These are phyloP conservation scores for Astragalus glycyphyllos DNA, from an alignment of 306 rosid species.

Conservation along the genomic window DNA sequence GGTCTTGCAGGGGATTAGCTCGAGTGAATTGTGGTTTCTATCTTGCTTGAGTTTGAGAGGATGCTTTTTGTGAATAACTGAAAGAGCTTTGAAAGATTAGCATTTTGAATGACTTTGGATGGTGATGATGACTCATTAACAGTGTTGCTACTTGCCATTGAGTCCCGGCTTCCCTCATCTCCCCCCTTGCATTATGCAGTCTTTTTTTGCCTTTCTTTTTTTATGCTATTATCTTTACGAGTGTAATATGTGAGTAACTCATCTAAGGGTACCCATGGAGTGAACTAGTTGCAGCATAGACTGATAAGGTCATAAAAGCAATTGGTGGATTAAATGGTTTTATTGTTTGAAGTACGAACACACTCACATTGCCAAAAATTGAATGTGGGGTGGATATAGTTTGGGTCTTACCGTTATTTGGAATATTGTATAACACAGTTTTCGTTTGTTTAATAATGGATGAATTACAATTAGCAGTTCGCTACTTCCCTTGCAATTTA, in stretches of 20 bases:
- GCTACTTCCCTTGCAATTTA: slow-evolving; percentile 32
- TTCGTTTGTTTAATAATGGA: not conserved
- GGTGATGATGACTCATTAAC: too few species aligned
- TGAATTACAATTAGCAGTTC: slow-evolving; percentile 22
- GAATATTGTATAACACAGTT: slow-evolving; percentile 3
- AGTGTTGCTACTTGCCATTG: too few species aligned
- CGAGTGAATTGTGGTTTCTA: too few species aligned
- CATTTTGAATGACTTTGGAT: too few species aligned
- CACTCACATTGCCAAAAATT: not conserved
- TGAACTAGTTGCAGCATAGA: not conserved
- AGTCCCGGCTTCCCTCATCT: not conserved
- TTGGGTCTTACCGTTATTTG: too few species aligned
- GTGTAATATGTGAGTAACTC: too few species aligned
- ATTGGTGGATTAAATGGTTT: slow-evolving; percentile 16
- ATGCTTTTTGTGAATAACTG: too few species aligned
- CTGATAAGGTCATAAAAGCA: not conserved
- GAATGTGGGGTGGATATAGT: not conserved
- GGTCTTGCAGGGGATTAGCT: too few species aligned
- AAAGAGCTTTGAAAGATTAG: too few species aligned
- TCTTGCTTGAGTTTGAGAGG: too few species aligned
- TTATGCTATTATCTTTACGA: slow-evolving; percentile 5
- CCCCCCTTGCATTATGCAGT: not conserved
- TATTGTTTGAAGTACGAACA: not conserved
- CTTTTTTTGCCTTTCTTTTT: not conserved
- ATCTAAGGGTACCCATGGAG: not conserved